Evolutionary conservation across 495 filamentous ascomycete genomes (phyloP), one percentile per base, ranked within the genome.

Genomic region (Aspergillus conjunctus): DNA sequence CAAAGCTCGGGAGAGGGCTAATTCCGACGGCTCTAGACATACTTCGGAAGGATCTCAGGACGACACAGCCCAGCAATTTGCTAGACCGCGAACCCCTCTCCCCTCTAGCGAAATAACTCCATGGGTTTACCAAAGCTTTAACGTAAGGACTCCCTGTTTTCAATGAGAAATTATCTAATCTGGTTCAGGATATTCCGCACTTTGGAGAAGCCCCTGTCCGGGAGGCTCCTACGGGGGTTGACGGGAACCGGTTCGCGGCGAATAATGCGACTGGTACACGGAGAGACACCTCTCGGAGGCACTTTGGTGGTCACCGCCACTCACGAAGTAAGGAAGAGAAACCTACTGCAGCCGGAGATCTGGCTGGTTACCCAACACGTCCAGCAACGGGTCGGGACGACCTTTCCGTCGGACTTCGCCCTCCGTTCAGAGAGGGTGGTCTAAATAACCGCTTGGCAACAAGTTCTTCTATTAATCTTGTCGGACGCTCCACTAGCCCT

Each of bases 41-140:
- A 22, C 83, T 77, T 50, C 80, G 79, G 56, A 85, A 74, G 46
- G 61, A 71, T 44, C 63, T 50, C 55, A 67, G 21, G 56, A 84
- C 64, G 88, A 87, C 43, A 75, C 79, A n/a, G 91, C 89, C 15
- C 88, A 90, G 7, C 78, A 81, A 26, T 79, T 77, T 43, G 90
- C 91, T 6, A 79, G 91, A 54, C 90, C 93, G 56, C 82, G 89
- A 45, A 93, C 87, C 18, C 91, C 93, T n/a, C 79, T 91, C 43
- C 91, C 92, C 34, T 92, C 93, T 14, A 93, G 90, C 68, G 94
- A 98, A 68, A 91, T 98, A 51, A 93, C 93, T 21, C 94, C 94
- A 12, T 98, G 96, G 85, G 78, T 95, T 46, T 98, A 93, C 73
- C 94, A 98, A 75, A 91, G 94, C 69, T 86, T 82, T 62, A 86